Conservation (phyloP, 805 yeast genomes). For the Wickerhamomyces silvicola region DNA sequence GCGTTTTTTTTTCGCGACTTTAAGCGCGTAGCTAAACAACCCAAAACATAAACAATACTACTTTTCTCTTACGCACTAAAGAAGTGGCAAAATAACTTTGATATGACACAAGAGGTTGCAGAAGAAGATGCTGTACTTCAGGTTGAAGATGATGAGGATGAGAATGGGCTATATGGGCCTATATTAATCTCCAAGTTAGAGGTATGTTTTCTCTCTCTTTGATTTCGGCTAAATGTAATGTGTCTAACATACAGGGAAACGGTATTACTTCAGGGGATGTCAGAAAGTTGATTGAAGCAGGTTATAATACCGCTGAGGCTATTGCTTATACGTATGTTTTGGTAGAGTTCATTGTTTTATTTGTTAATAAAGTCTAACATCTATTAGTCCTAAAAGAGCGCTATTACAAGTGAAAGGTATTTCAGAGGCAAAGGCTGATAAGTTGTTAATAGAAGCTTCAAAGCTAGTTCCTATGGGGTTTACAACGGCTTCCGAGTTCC, state of each 20-base stretch:
- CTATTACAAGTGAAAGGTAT: constrained; percentile 81
- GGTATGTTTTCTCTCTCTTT: constrained; percentile 19
- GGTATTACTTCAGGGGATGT: constrained; percentile 81
- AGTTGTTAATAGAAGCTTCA: constrained; percentile 73
- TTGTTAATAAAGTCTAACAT: constrained; percentile 4
- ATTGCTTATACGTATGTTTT: constrained; percentile 69
- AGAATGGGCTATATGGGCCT: constrained; percentile 52
- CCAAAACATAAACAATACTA: constrained; percentile 4
- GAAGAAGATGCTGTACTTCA: constrained; percentile 5
- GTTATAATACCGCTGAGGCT: constrained; percentile 84
- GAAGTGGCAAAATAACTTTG: constrained; percentile 5
- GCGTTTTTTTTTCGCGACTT: no score
- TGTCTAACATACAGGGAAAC: constrained; percentile 45
- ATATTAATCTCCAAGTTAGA: constrained; percentile 45
- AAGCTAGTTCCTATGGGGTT: constrained; percentile 92
- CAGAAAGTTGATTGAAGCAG: constrained; percentile 73
- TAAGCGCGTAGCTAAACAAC: neutral
- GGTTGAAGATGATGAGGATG: constrained; percentile 34
- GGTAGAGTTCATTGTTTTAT: neutral
- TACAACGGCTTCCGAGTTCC: constrained; percentile 94
- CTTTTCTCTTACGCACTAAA: constrained; percentile 1
- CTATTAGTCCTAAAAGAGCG: constrained; percentile 58
- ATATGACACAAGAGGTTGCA: constrained; percentile 6
- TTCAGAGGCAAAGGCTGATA: constrained; percentile 92
- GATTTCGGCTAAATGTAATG: no score